Conservation (phyloP, 352 stramenopile genomes). For the Pythium utonaiense region DNA sequence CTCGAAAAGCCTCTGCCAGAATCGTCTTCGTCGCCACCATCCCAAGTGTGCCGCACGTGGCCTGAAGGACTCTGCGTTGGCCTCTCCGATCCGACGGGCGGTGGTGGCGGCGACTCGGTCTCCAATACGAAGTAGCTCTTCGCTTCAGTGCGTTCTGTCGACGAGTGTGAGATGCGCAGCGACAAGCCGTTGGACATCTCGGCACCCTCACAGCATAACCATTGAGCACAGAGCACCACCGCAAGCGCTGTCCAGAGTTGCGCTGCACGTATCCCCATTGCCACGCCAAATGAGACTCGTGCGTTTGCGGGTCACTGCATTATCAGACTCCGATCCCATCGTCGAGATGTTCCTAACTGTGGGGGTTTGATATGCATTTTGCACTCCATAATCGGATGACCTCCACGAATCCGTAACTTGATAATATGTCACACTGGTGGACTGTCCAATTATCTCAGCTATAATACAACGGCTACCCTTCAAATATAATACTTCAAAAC, state of each 20-base stretch:
- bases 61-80: not conserved
- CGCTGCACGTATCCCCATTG: not conserved
- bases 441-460: no score
- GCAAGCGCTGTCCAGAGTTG: not conserved
- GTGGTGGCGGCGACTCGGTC: not conserved
- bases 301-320: no score
- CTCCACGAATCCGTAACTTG: no score
- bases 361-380: no score
- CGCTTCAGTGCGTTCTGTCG: not conserved
- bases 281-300: no score
- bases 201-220: not conserved
- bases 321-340: no score
- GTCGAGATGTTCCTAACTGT: no score
- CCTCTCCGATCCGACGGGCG: constrained; percentile 1
- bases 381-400: no score
- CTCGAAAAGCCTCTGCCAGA: not conserved
- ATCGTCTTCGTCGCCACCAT: not conserved
- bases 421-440: no score
- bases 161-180: constrained; percentile 12
- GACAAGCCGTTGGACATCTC: not conserved
- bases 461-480: no score
- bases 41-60: no score
- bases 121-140: constrained; percentile 9
- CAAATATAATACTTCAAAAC: no score
- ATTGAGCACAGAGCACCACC: not conserved